These are phyloP conservation scores for Diplodia intermedia DNA, from an alignment of 2,329 filamentous ascomycete genomes.

Conservation along the genomic window DNA sequence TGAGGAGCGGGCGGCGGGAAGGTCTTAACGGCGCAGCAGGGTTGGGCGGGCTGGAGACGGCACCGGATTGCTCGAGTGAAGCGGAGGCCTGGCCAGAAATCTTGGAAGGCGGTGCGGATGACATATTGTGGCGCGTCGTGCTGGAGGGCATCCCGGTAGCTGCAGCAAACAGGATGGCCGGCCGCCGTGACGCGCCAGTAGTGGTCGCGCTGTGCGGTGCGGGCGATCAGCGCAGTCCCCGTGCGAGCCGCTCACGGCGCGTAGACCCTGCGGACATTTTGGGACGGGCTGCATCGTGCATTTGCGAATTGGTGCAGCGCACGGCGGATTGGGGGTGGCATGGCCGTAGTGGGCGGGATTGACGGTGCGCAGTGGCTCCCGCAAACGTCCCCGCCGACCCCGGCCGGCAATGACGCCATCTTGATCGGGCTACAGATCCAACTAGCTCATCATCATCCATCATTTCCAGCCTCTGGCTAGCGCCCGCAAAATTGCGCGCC, in stretches of 20 bases:
- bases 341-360: slow-evolving; percentile 10
- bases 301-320: slow-evolving; percentile 12
- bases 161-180: slow-evolving; percentile 28
- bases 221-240: slow-evolving; percentile 2
- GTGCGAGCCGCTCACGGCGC: slow-evolving; percentile 5
- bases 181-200: slow-evolving; percentile 23
- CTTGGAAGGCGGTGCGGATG: slow-evolving; percentile 30
- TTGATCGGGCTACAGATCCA: not conserved
- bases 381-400: slow-evolving; percentile 12
- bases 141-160: slow-evolving; percentile 23
- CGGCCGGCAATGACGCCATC: slow-evolving; percentile 17
- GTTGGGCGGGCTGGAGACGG: not conserved
- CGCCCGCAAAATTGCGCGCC: slow-evolving; percentile 5
- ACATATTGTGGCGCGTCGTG: slow-evolving; percentile 29
- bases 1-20: not conserved
- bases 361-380: slow-evolving; percentile 9
- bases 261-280: slow-evolving; percentile 17
- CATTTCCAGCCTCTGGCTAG: not conserved
- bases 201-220: slow-evolving; percentile 8
- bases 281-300: not conserved
- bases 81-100: slow-evolving; percentile 23
- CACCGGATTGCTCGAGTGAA: slow-evolving; percentile 7
- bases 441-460: not conserved
- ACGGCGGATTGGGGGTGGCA: not conserved
- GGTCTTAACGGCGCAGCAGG: slow-evolving; percentile 22